Conservation (phyloP, 1,284 basidiomycete species). For the Tetrapyrgos nigripes region DNA sequence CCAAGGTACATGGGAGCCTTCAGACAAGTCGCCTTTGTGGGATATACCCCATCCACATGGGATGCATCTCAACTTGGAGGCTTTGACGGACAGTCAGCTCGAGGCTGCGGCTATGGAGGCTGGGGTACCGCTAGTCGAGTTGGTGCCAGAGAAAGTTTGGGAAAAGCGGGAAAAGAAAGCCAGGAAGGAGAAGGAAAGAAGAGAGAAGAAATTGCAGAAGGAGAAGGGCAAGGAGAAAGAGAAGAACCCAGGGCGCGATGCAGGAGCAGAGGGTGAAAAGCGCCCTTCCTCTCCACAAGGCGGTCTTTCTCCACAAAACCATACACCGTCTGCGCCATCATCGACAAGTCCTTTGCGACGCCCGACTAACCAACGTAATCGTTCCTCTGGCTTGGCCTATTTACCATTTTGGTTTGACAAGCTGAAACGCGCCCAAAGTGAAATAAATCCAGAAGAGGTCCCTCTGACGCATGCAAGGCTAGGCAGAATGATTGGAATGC, state of each 20-base stretch:
- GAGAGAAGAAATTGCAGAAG: neutral
- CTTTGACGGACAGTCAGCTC: conserved; percentile 55
- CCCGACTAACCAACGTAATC: neutral
- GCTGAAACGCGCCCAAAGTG: conserved; percentile 4
- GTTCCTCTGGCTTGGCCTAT: neutral
- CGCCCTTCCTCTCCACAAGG: too few relatives aligned
- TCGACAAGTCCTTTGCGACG: neutral
- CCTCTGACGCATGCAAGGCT: conserved; percentile 49
- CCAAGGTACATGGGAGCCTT: conserved; percentile 11
- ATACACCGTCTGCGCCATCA: too few relatives aligned
- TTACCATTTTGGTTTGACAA: neutral
- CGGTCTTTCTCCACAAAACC: neutral
- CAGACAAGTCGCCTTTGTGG: conserved; percentile 5
- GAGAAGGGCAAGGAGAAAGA: conserved; percentile 4
- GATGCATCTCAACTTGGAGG: conserved; percentile 66
- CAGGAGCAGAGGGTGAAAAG: neutral
- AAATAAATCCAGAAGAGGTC: conserved; percentile 7
- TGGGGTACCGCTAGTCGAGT: conserved; percentile 59
- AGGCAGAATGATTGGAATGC: conserved; percentile 58
- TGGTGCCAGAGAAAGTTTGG: conserved; percentile 49
- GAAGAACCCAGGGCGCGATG: neutral
- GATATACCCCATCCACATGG: conserved; percentile 36
- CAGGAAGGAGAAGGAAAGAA: neutral
- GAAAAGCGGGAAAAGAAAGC: conserved; percentile 18
- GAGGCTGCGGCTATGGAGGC: conserved; percentile 68